Evolutionary conservation across 192 early-diverging fungal genomes (phyloP).

Genomic region (Chytriomyces sp.): DNA sequence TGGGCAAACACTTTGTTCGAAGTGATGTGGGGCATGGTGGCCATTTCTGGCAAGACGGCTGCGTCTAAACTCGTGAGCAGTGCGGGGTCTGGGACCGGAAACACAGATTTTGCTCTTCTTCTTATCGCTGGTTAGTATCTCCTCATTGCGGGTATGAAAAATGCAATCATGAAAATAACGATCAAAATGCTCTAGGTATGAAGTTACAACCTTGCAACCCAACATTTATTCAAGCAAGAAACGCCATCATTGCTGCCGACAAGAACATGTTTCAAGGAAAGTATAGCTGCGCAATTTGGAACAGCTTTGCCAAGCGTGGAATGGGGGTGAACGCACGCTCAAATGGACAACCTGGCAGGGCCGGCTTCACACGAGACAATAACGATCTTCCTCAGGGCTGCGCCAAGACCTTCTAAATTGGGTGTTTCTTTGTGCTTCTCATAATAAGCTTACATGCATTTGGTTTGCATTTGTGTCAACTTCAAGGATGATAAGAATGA

Average conservation of each 20-base stretch:
- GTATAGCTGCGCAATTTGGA: not conserved
- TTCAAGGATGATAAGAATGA: slow-evolving; percentile 91
- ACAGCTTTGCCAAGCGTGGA: slow-evolving; percentile 82
- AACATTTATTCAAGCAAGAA: slow-evolving; percentile 44
- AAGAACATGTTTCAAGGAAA: slow-evolving; percentile 43
- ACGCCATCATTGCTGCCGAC: slow-evolving; percentile 29
- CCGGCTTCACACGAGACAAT: not conserved
- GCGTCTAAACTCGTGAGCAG: not conserved
- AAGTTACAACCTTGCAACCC: slow-evolving; percentile 57
- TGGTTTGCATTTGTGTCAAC: too few relatives aligned
- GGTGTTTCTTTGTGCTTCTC: not conserved
- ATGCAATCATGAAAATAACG: too few relatives aligned
- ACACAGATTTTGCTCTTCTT: not conserved
- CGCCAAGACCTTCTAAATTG: not conserved
- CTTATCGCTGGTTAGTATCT: not conserved
- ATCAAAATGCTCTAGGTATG: too few relatives aligned
- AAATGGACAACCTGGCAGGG: not conserved
- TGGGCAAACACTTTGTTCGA: slow-evolving; percentile 60
- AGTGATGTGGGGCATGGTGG: slow-evolving; percentile 27
- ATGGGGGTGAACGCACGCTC: slow-evolving; percentile 54
- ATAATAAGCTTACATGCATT: too few relatives aligned
- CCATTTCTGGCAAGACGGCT: slow-evolving; percentile 7
- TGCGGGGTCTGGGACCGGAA: not conserved
- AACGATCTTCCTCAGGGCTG: not conserved
- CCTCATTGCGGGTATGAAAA: too few relatives aligned